A percentile compares a stretch with the other conserved stretches of the same genome.
Evolutionary conservation across 352 stramenopile species (phyloP).

Genomic region (Phytophthora pini): DNA sequence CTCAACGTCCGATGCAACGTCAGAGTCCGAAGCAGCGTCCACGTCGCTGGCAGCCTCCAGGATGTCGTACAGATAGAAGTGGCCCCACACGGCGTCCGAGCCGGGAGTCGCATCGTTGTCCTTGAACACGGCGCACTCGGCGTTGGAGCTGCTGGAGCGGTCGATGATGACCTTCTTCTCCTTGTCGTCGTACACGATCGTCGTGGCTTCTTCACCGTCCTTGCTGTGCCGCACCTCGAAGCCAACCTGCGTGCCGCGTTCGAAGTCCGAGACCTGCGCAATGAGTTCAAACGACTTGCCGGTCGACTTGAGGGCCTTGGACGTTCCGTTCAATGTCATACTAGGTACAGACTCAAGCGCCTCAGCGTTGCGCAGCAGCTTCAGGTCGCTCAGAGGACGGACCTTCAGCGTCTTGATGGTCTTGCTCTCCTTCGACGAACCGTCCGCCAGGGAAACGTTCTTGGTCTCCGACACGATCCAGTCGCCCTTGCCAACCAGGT

Average conservation of each 20-base stretch:
- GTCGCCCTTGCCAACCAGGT: conserved; percentile 56
- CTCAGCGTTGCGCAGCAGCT: conserved; percentile 55
- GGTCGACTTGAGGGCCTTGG: conserved; percentile 48
- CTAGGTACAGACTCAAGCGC: conserved; percentile 35
- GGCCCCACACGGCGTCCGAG: conserved; percentile 37
- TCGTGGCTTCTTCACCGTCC: conserved; percentile 54
- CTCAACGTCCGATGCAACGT: conserved; percentile 3
- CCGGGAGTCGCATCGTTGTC: conserved; percentile 39
- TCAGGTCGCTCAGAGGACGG: conserved; percentile 50
- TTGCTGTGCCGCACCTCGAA: conserved; percentile 63
- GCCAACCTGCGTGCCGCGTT: conserved; percentile 54
- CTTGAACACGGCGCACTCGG: conserved; percentile 49
- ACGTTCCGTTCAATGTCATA: conserved; percentile 35
- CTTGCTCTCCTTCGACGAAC: conserved; percentile 45
- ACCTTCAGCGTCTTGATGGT: conserved; percentile 74
- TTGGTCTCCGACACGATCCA: conserved; percentile 59
- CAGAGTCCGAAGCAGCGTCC: conserved; percentile 6
- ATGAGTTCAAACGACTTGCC: conserved; percentile 63
- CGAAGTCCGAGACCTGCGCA: conserved; percentile 50
- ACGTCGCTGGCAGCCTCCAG: conserved; percentile 2
- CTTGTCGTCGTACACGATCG: conserved; percentile 67
- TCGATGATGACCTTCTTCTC: conserved; percentile 62
- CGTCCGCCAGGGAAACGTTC: conserved; percentile 35
- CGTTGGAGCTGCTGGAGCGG: conserved; percentile 47
- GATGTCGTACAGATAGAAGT: conserved; percentile 64